Evolutionary conservation across 495 filamentous ascomycete species (phyloP).

Genomic region (Hyaloscypha bicolor): DNA sequence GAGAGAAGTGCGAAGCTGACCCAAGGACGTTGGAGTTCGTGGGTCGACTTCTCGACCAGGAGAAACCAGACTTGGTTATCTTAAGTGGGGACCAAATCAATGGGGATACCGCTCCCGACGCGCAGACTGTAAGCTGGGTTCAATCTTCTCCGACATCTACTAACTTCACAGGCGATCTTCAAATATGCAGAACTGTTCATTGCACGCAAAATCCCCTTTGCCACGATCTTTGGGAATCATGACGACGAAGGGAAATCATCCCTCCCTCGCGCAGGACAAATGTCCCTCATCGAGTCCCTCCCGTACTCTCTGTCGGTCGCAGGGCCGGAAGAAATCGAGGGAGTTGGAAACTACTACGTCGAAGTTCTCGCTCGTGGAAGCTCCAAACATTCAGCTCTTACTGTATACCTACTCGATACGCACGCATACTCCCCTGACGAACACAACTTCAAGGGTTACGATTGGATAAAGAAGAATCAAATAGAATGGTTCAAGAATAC

Average conservation of each 20-base stretch:
- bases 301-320: conserved; percentile 85
- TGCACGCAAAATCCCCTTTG: conserved; percentile 87
- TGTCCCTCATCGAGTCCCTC: conserved; percentile 81
- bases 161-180: conserved; percentile 69
- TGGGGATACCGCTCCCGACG: conserved; percentile 87
- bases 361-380: conserved; percentile 82
- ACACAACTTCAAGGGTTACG: conserved; percentile 80
- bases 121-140: conserved; percentile 62
- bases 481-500: conserved; percentile 92
- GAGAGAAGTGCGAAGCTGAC: conserved; percentile 86
- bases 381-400: conserved; percentile 84
- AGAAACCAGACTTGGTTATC: conserved; percentile 89
- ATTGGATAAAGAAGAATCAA: conserved; percentile 93
- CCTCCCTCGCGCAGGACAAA: conserved; percentile 71
- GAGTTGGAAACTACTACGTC: conserved; percentile 92
- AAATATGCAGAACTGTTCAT: conserved; percentile 89
- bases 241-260: conserved; percentile 79
- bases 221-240: conserved; percentile 95
- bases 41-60: conserved; percentile 76
- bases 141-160: conserved; percentile 18
- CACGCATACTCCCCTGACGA: conserved; percentile 93
- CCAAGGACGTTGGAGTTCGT: conserved; percentile 90
- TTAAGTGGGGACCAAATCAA: conserved; percentile 94
- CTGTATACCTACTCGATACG: conserved; percentile 90
- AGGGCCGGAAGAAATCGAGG: conserved; percentile 81